Conservation (phyloP, 495 filamentous ascomycete species). For the Thermochaetoides thermophila region DNA sequence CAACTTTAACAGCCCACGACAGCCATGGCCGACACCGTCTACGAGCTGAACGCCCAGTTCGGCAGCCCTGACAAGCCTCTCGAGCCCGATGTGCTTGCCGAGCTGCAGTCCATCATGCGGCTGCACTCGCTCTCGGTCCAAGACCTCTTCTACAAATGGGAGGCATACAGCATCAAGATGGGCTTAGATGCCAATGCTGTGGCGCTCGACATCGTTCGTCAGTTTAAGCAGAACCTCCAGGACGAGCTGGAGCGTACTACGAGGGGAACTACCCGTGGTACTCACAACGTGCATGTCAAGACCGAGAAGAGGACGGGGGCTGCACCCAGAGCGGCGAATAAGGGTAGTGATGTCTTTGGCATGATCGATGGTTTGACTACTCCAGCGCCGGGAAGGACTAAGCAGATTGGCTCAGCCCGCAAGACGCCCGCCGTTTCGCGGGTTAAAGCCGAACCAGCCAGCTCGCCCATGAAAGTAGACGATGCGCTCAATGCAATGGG, state of each 20-base stretch:
- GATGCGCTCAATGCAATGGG: constrained; percentile 27
- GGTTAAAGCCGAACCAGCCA: constrained; percentile 25
- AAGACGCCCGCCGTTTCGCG: constrained; percentile 35
- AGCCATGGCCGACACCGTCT: constrained; percentile 37
- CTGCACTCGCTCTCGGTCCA: constrained; percentile 61
- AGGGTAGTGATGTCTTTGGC: constrained; percentile 55
- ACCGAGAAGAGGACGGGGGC: constrained; percentile 45
- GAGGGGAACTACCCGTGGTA: too few relatives aligned
- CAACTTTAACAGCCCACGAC: too few relatives aligned
- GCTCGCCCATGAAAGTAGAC: constrained; percentile 32
- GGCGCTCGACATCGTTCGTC: constrained; percentile 48
- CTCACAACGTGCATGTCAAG: constrained; percentile 34
- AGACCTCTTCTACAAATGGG: constrained; percentile 95
- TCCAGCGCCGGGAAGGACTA: constrained; percentile 37
- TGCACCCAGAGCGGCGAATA: constrained; percentile 47
- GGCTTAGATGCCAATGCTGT: constrained; percentile 53
- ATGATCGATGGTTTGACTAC: constrained; percentile 77
- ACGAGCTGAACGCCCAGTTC: constrained; percentile 59
- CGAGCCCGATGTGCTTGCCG: constrained; percentile 55
- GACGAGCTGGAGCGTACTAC: constrained; percentile 60
- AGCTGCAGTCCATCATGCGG: constrained; percentile 71
- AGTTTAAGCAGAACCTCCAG: constrained; percentile 76
- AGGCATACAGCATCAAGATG: constrained; percentile 92
- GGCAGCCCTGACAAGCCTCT: constrained; percentile 35
- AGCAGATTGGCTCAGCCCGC: constrained; percentile 43